These are phyloP conservation scores for Collybiopsis confluens DNA, from an alignment of 768 basidiomycete genomes.

Conservation along the genomic window DNA sequence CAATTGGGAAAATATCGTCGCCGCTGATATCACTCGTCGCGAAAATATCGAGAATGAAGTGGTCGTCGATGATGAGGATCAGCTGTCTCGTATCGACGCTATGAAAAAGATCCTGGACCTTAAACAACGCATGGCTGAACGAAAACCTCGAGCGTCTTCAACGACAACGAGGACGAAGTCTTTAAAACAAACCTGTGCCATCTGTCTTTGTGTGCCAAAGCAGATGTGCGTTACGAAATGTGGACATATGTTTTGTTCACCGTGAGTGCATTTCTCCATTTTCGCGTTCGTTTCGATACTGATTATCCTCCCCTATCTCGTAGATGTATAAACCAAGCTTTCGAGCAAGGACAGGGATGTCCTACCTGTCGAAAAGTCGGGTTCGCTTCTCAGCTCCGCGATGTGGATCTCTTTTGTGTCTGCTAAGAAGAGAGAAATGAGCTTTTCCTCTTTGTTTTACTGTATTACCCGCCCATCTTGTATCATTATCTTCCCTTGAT, in stretches of 20 bases:
- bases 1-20: constrained; percentile 29
- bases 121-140: background rate
- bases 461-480: background rate
- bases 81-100: constrained; percentile 1
- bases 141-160: too few relatives aligned
- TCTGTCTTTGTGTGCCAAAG: constrained; percentile 21
- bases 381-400: background rate
- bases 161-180: too few relatives aligned
- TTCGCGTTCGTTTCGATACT: too few relatives aligned
- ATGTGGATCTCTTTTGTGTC: background rate
- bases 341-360: constrained; percentile 1
- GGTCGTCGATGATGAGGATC: constrained; percentile 1
- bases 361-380: background rate
- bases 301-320: background rate
- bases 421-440: too few relatives aligned
- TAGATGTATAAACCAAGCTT: constrained; percentile 2
- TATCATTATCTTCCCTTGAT: background rate
- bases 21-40: constrained; percentile 17
- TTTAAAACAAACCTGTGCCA: constrained; percentile 20
- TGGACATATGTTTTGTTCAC: constrained; percentile 28
- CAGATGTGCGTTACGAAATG: constrained; percentile 23
- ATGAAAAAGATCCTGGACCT: background rate
- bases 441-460: background rate
- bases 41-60: constrained; percentile 17
- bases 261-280: constrained; percentile 16